Base-by-base conservation (phyloP, 495 filamentous ascomycete species). In the Clavariopsis aquatica region DNA sequence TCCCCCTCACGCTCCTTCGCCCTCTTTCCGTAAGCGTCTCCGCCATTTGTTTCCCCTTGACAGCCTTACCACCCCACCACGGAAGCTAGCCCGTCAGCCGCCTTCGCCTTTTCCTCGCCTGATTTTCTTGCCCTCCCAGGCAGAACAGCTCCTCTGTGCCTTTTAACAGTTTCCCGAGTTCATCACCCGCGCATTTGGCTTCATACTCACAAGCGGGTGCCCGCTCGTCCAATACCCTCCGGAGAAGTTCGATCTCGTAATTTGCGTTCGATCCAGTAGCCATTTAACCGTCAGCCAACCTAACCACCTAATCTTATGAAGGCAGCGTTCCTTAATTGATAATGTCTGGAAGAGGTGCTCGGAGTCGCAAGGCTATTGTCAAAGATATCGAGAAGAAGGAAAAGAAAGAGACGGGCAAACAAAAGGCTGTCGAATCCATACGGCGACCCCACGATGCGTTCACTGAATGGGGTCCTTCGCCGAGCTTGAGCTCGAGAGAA, bases 361-460 rank as follows among this genome's bases (percentile, higher is more conserved):
- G 68, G 26, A 66, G 64, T 49, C 68, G 71, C 6, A 73, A 73
- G 66, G 69, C 58, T 24, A 58, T 71, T 34, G 52, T 36, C 5
- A 73, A 73, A 31, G 53, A 73, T 19, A 73, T 73, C 28, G 65
- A 71, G 26, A 73, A 73, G 49, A 69, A 71, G 54, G 71, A 71
- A 49, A 66, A 69, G 57, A 73, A 71, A 56, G 46, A 46, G 12
- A 55, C 64, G 19, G 38, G 38, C 17, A 70, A 70, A 53, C 17
- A 53, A 49, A 61, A 68, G 24, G 29, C 46, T 27, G 38, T 53
- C 29, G 61, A 66, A 28, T 28, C 45, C 1, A 43, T 70, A 49
- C 56, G 43, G n/a, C 27, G 58, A 57, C 59, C 67, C 55, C 41
- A 56, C 31, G 62, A 64, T 26, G 62, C 67, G 12, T 70, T 68